These are phyloP conservation scores for Parietichytrium sp. DNA, from an alignment of 108 stramenopile genomes.

Conservation along the genomic window DNA sequence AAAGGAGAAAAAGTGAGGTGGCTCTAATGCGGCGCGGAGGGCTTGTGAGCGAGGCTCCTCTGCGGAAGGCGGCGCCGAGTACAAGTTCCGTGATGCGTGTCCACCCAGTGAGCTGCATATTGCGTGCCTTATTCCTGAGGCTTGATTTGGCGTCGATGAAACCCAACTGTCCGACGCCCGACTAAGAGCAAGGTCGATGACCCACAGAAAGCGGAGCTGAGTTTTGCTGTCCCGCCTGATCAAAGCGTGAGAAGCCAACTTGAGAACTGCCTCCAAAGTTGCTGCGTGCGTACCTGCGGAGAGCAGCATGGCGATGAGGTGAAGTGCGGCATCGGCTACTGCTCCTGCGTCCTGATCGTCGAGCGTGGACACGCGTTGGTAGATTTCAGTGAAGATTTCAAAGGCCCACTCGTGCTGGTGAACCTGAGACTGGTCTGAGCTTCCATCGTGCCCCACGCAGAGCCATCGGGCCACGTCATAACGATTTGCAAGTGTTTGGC, in stretches of 20 bases:
- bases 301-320: background rate
- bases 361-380: no score
- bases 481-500: no score
- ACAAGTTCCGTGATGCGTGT: background rate
- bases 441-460: no score
- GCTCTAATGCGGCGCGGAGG: background rate
- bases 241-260: background rate
- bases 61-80: background rate
- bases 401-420: no score
- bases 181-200: slow-evolving; percentile 13
- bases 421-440: no score
- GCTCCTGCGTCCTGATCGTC: no score
- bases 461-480: no score
- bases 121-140: no score
- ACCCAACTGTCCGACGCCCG: background rate
- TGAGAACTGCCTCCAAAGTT: background rate
- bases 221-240: background rate
- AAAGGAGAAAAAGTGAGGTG: background rate
- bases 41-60: background rate
- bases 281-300: slow-evolving; percentile 24
- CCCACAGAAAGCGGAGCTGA: background rate
- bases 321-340: background rate
- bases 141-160: no score
- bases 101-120: background rate
- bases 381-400: no score